phyloP scores from a whole-genome alignment of 1,284 basidiomycete genomes.

The Trametes hirsuta region DNA sequence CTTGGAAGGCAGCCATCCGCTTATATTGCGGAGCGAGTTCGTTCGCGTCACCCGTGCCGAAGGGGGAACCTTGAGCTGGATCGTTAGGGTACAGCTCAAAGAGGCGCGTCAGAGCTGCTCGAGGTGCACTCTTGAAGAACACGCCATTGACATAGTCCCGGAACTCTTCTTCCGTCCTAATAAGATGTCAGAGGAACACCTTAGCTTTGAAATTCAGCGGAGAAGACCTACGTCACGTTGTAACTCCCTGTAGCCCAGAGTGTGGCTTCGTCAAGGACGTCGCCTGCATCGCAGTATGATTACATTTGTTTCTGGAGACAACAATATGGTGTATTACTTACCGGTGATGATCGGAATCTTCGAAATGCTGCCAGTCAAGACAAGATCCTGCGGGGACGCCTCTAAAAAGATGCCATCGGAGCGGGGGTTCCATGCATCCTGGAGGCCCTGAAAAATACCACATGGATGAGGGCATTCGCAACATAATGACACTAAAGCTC shows the following conservation, averaged over 20 bases:
- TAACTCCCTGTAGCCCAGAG: constrained; percentile 22
- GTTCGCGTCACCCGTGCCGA: constrained; percentile 47
- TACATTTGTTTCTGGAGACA: neutral
- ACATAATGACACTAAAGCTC: neutral
- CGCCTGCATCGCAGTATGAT: constrained; percentile 17
- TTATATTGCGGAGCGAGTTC: constrained; percentile 53
- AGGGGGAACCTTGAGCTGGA: constrained; percentile 52
- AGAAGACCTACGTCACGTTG: constrained; percentile 28
- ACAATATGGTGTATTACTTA: neutral
- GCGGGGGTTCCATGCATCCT: constrained; percentile 37
- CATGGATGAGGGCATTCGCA: neutral
- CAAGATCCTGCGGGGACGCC: constrained; percentile 31
- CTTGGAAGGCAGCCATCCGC: constrained; percentile 51
- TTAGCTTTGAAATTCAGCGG: neutral
- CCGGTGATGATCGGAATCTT: constrained; percentile 38
- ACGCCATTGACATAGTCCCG: constrained; percentile 20
- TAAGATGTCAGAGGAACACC: neutral
- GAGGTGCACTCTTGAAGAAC: constrained; percentile 21
- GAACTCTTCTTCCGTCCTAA: constrained; percentile 21
- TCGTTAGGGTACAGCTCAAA: constrained; percentile 45
- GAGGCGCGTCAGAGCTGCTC: constrained; percentile 10
- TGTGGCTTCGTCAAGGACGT: constrained; percentile 38
- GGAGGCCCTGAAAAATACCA: neutral
- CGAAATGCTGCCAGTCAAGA: constrained; percentile 33
- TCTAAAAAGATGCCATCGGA: constrained; percentile 41